These are phyloP conservation scores for Leccinum griseonigrum DNA, from an alignment of 1,284 basidiomycete species.

Conservation along the genomic window DNA sequence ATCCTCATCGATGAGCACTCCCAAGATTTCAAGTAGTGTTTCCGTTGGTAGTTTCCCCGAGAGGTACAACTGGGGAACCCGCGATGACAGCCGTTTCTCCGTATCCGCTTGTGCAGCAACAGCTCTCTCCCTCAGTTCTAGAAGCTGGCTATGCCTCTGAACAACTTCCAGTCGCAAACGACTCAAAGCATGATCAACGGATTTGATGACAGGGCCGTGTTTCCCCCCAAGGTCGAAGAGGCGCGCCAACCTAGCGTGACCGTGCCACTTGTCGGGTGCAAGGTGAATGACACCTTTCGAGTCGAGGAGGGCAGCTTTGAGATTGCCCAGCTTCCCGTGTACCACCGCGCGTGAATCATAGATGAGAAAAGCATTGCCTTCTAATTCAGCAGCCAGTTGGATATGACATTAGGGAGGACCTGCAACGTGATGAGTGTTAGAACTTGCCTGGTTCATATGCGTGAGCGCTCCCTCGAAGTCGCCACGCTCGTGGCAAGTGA, in stretches of 20 bases:
- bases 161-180: constrained; percentile 38
- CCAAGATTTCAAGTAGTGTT: constrained; percentile 54
- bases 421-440: neutral
- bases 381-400: constrained; percentile 47
- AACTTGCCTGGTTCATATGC: constrained; percentile 35
- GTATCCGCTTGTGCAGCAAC: constrained; percentile 22
- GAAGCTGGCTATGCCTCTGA: constrained; percentile 38
- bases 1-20: constrained; percentile 41
- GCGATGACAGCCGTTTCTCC: constrained; percentile 7
- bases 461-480: constrained; percentile 41
- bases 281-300: constrained; percentile 62
- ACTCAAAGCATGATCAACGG: constrained; percentile 45
- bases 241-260: constrained; percentile 51
- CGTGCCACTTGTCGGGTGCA: constrained; percentile 61
- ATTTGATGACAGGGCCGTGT: constrained; percentile 41
- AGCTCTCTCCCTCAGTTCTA: constrained; percentile 36
- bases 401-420: neutral
- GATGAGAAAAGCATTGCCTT: constrained; percentile 44
- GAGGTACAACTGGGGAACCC: constrained; percentile 29
- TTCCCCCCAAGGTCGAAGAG: constrained; percentile 44
- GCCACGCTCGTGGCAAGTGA: constrained; percentile 39
- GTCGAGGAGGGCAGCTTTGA: constrained; percentile 63
- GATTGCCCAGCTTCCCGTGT: constrained; percentile 54
- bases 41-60: constrained; percentile 61
- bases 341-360: constrained; percentile 72